A percentile compares a stretch with the other conserved stretches of the same genome.
Conservation (phyloP, 129 eudicot species). For the Lactuca sativa region DNA sequence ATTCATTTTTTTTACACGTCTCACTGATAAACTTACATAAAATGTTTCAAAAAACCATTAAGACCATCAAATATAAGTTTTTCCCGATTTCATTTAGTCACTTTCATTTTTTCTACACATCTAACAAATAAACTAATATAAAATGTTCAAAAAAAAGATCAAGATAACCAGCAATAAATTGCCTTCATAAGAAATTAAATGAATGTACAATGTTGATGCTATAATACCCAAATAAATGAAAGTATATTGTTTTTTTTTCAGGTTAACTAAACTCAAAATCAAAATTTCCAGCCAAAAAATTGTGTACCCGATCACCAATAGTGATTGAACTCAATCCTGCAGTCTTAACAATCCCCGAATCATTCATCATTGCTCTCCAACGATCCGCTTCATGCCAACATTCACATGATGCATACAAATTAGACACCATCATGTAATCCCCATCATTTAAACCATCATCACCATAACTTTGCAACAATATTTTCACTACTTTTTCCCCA, state of each 20-base stretch:
- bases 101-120: no score
- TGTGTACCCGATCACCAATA: slow-evolving; percentile 38
- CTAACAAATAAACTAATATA: no score
- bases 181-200: no score
- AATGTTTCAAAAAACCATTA: no score
- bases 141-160: no score
- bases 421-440: slow-evolving; percentile 56
- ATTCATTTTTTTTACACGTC: no score
- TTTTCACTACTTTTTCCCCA: slow-evolving; percentile 44
- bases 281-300: slow-evolving; percentile 47
- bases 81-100: no score
- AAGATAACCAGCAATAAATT: no score
- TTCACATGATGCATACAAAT: slow-evolving; percentile 47
- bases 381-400: slow-evolving; percentile 43
- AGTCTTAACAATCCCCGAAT: slow-evolving; percentile 40
- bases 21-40: no score
- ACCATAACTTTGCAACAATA: slow-evolving; percentile 16
- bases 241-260: not conserved
- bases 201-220: not conserved
- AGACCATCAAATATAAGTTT: no score
- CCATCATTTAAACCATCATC: slow-evolving; percentile 36
- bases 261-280: not conserved
- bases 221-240: not conserved
- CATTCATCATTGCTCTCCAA: slow-evolving; percentile 66
- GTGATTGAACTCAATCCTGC: slow-evolving; percentile 49